Conservation (phyloP, 2,329 filamentous ascomycete genomes). For the Sclerotinia borealis region DNA sequence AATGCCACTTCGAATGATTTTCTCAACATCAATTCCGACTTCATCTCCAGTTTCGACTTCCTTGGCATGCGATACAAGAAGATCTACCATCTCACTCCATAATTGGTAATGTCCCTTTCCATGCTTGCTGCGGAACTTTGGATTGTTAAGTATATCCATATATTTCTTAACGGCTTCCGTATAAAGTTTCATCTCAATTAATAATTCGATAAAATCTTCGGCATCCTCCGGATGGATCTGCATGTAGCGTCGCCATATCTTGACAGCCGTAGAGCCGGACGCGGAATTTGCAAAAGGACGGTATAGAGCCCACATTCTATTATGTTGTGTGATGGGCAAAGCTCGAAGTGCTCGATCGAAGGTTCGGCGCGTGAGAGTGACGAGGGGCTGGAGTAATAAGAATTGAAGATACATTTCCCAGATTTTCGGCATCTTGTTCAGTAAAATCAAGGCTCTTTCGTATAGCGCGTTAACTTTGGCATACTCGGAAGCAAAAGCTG, state of each 20-base stretch:
- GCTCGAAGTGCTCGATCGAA: slow-evolving; percentile 92
- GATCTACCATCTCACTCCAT: slow-evolving; percentile 95
- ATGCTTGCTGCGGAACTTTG: slow-evolving; percentile 84
- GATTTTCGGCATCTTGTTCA: slow-evolving; percentile 98
- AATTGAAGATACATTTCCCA: slow-evolving; percentile 98
- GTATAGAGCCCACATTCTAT: slow-evolving; percentile 90
- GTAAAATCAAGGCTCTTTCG: slow-evolving; percentile 81
- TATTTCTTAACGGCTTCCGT: slow-evolving; percentile 89
- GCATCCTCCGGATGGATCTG: slow-evolving; percentile 93
- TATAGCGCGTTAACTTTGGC: slow-evolving; percentile 93
- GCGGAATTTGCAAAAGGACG: slow-evolving; percentile 86
- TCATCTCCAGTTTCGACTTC: slow-evolving; percentile 77
- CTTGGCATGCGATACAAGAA: slow-evolving; percentile 84
- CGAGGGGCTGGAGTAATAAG: slow-evolving; percentile 81
- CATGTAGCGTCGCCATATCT: slow-evolving; percentile 93
- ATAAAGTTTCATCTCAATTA: slow-evolving; percentile 75
- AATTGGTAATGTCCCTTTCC: slow-evolving; percentile 93
- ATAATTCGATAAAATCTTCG: slow-evolving; percentile 89
- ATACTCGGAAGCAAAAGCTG: slow-evolving; percentile 72
- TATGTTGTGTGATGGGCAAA: slow-evolving; percentile 89
- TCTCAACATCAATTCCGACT: slow-evolving; percentile 81
- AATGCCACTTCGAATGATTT: slow-evolving; percentile 89
- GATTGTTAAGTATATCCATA: slow-evolving; percentile 86
- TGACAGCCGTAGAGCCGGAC: slow-evolving; percentile 82
- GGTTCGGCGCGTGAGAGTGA: slow-evolving; percentile 77